A percentile compares a stretch with the other conserved stretches of the same genome.
Conservation (phyloP, 805 yeast genomes). For the Saccharomycopsis sp. region DNA sequence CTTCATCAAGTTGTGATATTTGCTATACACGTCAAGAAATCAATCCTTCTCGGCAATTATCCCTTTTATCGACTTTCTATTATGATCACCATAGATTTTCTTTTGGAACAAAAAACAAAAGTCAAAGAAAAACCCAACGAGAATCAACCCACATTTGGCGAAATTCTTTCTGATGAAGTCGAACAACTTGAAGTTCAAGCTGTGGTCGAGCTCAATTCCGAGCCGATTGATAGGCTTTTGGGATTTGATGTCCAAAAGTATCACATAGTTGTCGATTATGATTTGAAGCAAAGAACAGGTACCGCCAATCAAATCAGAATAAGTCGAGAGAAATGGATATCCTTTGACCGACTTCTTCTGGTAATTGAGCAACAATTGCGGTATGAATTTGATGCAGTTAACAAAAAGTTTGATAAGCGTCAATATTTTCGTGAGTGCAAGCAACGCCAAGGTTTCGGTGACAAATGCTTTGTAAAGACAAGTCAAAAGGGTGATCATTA, state of each 20-base stretch:
- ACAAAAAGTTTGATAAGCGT: slow-evolving; percentile 19
- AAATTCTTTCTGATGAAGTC: slow-evolving; percentile 20
- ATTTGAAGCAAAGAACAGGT: slow-evolving; percentile 15
- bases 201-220: slow-evolving; percentile 19
- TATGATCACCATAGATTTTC: slow-evolving; percentile 10
- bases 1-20: too few relatives aligned
- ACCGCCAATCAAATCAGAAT: slow-evolving; percentile 19
- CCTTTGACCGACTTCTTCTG: slow-evolving; percentile 20
- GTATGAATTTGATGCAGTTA: slow-evolving; percentile 19
- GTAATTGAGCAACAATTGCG: slow-evolving; percentile 19
- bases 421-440: slow-evolving; percentile 15
- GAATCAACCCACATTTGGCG: slow-evolving; percentile 20
- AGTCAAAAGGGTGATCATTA: not conserved
- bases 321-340: slow-evolving; percentile 15
- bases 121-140: slow-evolving; percentile 20
- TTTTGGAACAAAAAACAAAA: slow-evolving; percentile 18
- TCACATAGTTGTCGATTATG: slow-evolving; percentile 17
- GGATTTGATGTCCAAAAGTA: slow-evolving; percentile 7
- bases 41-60: not conserved
- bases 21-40: too few relatives aligned
- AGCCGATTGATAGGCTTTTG: slow-evolving; percentile 15
- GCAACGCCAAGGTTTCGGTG: slow-evolving; percentile 10
- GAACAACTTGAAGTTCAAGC: slow-evolving; percentile 16
- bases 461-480: slow-evolving; percentile 16
- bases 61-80: not conserved